phyloP scores from a whole-genome alignment of 139 green algal species.

The Tetratostichococcus sp. region DNA sequence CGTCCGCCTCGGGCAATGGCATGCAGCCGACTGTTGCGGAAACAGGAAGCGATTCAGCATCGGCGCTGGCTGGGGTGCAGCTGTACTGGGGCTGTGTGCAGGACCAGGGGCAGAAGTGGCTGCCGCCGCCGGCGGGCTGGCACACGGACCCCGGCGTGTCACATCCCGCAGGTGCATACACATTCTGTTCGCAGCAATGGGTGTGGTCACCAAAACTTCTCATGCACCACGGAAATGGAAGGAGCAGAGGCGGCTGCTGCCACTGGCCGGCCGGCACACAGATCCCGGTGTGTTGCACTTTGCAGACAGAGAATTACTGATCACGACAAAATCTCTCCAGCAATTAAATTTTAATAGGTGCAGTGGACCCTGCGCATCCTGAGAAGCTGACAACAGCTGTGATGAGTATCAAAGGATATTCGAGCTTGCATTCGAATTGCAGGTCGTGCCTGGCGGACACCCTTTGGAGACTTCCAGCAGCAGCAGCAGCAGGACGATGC shows the following conservation, averaged over 20 bases:
- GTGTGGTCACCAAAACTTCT: too few relatives aligned
- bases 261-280: too few relatives aligned
- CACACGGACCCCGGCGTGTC: constrained; percentile 31
- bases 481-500: neutral
- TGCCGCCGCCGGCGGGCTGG: constrained; percentile 32
- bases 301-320: too few relatives aligned
- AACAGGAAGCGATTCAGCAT: neutral
- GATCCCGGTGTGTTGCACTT: too few relatives aligned
- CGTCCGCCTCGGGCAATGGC: neutral
- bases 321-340: too few relatives aligned
- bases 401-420: too few relatives aligned
- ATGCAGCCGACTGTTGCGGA: too few relatives aligned
- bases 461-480: constrained; percentile 11
- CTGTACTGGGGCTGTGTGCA: constrained; percentile 34
- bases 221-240: too few relatives aligned
- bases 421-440: too few relatives aligned
- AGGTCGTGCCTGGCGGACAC: constrained; percentile 35
- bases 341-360: too few relatives aligned
- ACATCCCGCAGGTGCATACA: constrained; percentile 14
- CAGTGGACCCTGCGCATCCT: neutral
- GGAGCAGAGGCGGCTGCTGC: too few relatives aligned
- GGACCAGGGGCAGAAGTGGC: constrained; percentile 19
- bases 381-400: too few relatives aligned
- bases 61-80: constrained; percentile 3
- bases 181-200: neutral